Evolutionary conservation across 371 early-diverging fungal species (phyloP).

Genomic region (Mortierella sp.): DNA sequence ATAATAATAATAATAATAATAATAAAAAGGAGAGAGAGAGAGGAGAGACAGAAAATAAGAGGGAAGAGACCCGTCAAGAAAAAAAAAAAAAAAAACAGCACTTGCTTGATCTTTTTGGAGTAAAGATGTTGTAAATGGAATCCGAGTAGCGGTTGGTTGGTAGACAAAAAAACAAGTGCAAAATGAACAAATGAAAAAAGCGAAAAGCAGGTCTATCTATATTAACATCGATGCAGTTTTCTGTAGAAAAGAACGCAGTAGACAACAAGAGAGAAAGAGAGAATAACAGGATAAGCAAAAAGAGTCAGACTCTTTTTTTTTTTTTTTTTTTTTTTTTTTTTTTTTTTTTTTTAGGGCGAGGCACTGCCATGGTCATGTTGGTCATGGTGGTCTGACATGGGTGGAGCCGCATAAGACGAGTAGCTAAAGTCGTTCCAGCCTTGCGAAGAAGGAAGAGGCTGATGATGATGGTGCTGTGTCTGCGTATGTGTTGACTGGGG

Average conservation of each 20-base stretch:
- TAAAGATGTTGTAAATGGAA: too few species aligned
- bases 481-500: conserved; percentile 35
- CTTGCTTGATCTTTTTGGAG: too few species aligned
- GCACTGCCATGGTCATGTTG: conserved; percentile 42
- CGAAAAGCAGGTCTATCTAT: neutral
- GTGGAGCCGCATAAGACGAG: conserved; percentile 26
- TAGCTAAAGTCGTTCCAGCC: conserved; percentile 38
- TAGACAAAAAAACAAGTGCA: too few species aligned
- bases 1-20: neutral
- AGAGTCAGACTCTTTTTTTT: neutral
- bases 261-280: neutral
- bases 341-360: conserved; percentile 21
- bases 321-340: neutral
- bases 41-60: neutral
- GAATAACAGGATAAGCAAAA: neutral
- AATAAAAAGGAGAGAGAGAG: neutral
- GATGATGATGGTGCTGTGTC: conserved; percentile 34
- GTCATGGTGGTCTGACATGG: conserved; percentile 40
- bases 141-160: neutral
- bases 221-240: neutral
- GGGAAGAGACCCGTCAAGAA: conserved; percentile 1
- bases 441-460: conserved; percentile 31
- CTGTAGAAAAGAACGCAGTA: neutral
- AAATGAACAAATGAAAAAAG: neutral
- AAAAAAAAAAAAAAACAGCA: conserved; percentile 17